Evolutionary conservation across 2,329 filamentous ascomycete species (phyloP), one percentile per base, ranked within the genome.

Genomic region (Trichoderma sp.): DNA sequence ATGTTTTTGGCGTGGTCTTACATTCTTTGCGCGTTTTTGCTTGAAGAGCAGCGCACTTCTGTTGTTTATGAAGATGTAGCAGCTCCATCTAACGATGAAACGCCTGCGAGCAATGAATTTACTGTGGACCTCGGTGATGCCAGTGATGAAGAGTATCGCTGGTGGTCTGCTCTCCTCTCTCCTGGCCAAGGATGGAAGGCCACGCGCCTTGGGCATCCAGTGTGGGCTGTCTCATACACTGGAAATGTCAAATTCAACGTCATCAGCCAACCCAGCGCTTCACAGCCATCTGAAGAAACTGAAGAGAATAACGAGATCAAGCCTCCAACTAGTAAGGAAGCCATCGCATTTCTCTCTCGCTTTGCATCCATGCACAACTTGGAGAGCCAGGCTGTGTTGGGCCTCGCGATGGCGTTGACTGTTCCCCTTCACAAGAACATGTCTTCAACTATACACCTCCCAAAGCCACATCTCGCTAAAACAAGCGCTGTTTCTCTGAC

Each of bases 1-100:
- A 53, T 67, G n/a, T 69, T 69, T 31, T 33, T 67, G 14, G 68
- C 60, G 14, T 69, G 68, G 68, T 19, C 68, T 5, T 69, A 69
- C 33, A 67, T 69, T 19, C 21, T 69, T 2, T 29, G 52, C n/a
- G 55, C 11, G 21, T 52, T 40, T 29, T 24, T 69, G 14, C 68
- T 69, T 24, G 68, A 69, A 33, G 11, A 59, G 33, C 68, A 69
- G 21, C 27, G 40, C 2, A 21, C 31, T 2, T 14, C 60, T 19
- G n/a, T 67, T 4, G 16, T 16, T 14, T 69, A 69, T 29, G 14
- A 31, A 19, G 37, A 69, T 7, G 19, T 43, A 29, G 14, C 14
- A 21, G 31, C 16, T 11, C 27, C 59, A 5, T 35, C 47, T 56
- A 14, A 16, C 6, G 19, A 29, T n/a, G 62, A 29, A 3, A 21